These are phyloP conservation scores for Geosmithia flava DNA, from an alignment of 2,329 filamentous ascomycete species.

Conservation along the genomic window DNA sequence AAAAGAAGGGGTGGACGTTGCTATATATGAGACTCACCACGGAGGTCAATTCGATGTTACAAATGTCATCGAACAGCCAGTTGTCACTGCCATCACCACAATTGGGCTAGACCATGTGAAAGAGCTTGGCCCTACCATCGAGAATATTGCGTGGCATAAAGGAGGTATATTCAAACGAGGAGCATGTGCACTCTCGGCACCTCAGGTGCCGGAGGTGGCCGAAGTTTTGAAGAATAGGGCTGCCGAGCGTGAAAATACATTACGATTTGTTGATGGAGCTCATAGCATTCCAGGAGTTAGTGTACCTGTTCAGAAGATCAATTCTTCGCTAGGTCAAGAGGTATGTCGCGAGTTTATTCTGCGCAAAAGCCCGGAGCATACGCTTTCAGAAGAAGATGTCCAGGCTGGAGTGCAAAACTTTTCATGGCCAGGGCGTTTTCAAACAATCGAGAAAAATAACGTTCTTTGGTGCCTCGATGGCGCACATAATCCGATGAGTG, in stretches of 20 bases:
- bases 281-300: background rate
- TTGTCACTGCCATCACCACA: slow-evolving; percentile 29
- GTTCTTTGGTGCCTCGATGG: background rate
- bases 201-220: slow-evolving; percentile 9
- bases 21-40: slow-evolving; percentile 29
- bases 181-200: slow-evolving; percentile 22
- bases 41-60: slow-evolving; percentile 36
- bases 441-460: background rate
- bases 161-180: slow-evolving; percentile 33
- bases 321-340: background rate
- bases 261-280: background rate
- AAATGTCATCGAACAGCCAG: slow-evolving; percentile 29
- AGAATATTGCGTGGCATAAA: slow-evolving; percentile 39
- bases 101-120: slow-evolving; percentile 34
- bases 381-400: background rate
- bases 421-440: background rate
- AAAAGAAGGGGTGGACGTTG: slow-evolving; percentile 26
- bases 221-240: background rate
- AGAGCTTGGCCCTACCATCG: slow-evolving; percentile 28
- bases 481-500: background rate
- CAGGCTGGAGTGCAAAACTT: background rate
- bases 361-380: background rate
- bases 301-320: background rate
- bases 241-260: background rate
- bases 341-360: background rate